Base-by-base conservation (phyloP, 2,329 filamentous ascomycete genomes). In the Penicillium sp. region DNA sequence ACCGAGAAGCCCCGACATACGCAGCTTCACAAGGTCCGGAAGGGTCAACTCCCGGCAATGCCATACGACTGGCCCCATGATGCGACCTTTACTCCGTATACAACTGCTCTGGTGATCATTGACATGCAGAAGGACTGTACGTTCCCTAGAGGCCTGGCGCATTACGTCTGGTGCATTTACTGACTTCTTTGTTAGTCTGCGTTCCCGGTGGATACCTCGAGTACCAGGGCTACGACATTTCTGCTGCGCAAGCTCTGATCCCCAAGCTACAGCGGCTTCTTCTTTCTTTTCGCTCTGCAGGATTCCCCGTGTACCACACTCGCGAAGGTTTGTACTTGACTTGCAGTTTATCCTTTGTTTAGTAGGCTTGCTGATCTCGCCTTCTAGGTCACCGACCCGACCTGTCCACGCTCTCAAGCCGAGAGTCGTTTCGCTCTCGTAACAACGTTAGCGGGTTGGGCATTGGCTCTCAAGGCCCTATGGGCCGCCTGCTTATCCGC, bases 401-500 rank as follows among this genome's bases (percentile, higher is more conserved):
- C 56, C 70, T 83, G 4, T 79, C 78, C 0, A 82, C 80, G 6
- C 72, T 83, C 0, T 77, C 78, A 0, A 68, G 71, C 9, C 70
- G 81, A n/a, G 81, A 84, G 60, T 63, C 63, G 1, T 76, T 74
- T 43, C 75, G 81, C 3, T 80, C 77, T 35, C 69, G 69, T 10
- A 78, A 82, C 49, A 81, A 81, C 54, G 56, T 71, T 4, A 72
- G 72, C 0, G 71, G 73, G 6, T 57, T 78, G n/a, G 76, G 77
- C 0, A 81, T 83, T 40, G 76, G 74, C 3, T 73, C 75, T 9
- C 65, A 53, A 12, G 81, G 81, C 0, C 80, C 80, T 1, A 63
- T 83, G 39, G 81, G 81, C 1, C 75, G 77, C n/a, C 72, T 83
- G 2, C 66, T 84, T 3, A 70, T 84, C 23, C 76, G 81, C 18